phyloP scores from a whole-genome alignment of 2,329 filamentous ascomycete species.

The Penicillium sp. region DNA sequence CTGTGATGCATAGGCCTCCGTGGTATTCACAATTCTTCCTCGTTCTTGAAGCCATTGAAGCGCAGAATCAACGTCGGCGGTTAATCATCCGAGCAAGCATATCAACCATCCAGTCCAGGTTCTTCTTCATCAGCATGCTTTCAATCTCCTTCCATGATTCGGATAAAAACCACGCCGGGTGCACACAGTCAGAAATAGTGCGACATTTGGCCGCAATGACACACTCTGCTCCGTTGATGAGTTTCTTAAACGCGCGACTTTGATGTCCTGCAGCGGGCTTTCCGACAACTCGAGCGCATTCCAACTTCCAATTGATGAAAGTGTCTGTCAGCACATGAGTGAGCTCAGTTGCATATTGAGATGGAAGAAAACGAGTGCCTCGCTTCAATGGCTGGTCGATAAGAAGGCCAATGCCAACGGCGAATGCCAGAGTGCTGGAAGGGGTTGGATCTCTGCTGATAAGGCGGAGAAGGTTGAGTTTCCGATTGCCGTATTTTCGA shows the following conservation, averaged over 20 bases:
- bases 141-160: neutral
- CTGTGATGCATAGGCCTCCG: neutral
- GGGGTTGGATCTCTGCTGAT: neutral
- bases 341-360: neutral
- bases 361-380: neutral
- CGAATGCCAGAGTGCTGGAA: neutral
- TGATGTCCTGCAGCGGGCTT: neutral
- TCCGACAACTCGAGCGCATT: neutral
- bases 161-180: neutral
- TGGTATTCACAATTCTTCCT: neutral
- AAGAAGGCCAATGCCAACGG: neutral
- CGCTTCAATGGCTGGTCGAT: neutral
- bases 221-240: neutral
- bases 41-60: neutral
- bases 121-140: neutral
- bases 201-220: neutral
- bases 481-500: neutral
- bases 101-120: neutral
- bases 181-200: neutral
- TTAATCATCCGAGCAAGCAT: neutral
- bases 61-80: neutral
- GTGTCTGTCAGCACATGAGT: neutral
- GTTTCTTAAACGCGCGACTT: neutral
- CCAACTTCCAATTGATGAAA: neutral
- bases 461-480: neutral